phyloP scores from a whole-genome alignment of 345 rosid species.

The Kandelia obovata region DNA sequence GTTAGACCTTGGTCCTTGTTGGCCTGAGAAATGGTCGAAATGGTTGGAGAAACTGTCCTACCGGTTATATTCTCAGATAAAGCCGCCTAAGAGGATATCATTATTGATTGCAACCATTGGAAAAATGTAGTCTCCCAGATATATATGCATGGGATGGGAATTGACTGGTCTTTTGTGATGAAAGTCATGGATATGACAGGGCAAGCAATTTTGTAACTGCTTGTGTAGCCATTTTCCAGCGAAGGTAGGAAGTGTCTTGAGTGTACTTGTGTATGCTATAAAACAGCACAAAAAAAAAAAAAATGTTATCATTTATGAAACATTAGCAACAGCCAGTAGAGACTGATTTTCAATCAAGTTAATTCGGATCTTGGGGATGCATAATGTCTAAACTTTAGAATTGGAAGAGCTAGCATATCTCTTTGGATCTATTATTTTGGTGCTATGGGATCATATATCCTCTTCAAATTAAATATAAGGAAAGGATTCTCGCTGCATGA shows the following conservation, averaged over 20 bases:
- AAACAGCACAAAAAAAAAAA: not conserved
- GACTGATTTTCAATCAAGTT: not conserved
- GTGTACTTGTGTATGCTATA: not conserved
- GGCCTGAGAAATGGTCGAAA: slow-evolving; percentile 76
- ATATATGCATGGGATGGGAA: slow-evolving; percentile 54
- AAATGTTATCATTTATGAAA: not conserved
- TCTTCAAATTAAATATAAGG: not conserved
- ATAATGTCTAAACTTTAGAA: not conserved
- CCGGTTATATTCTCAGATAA: slow-evolving; percentile 64
- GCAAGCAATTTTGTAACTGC: slow-evolving; percentile 35
- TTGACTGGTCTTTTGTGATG: slow-evolving; percentile 62
- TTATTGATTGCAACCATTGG: slow-evolving; percentile 63
- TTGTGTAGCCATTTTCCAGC: not conserved
- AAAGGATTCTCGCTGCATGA: not conserved
- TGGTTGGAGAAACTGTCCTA: slow-evolving; percentile 63
- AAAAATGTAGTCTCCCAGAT: slow-evolving; percentile 53
- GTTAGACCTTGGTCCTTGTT: slow-evolving; percentile 50
- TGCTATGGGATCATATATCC: not conserved
- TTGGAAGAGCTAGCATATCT: not conserved
- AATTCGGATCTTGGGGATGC: not conserved
- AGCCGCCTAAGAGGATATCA: slow-evolving; percentile 60
- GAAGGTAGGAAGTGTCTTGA: not conserved
- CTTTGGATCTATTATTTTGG: not conserved
- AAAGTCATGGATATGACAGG: slow-evolving; percentile 96
- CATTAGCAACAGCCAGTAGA: not conserved